These are phyloP conservation scores for Verticillium nubilum DNA, from an alignment of 2,329 filamentous ascomycete species.

Conservation along the genomic window DNA sequence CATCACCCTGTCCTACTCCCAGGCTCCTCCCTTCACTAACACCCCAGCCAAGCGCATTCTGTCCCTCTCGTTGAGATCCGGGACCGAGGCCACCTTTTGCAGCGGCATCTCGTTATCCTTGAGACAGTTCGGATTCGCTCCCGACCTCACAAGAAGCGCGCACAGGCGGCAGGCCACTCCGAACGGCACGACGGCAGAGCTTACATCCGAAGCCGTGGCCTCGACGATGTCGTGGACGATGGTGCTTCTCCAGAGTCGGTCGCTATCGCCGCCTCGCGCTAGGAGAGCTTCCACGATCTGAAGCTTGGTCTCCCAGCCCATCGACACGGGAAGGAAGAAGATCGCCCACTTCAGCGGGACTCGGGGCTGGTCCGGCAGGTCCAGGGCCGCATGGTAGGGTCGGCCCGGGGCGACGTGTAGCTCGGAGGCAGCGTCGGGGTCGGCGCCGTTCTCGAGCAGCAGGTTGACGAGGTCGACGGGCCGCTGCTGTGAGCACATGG, in stretches of 20 bases:
- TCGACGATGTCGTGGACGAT: neutral
- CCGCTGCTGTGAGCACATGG: neutral
- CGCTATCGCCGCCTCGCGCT: neutral
- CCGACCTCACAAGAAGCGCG: neutral
- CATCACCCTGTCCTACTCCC: neutral
- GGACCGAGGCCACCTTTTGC: neutral
- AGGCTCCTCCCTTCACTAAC: neutral
- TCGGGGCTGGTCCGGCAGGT: neutral
- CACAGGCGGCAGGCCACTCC: neutral
- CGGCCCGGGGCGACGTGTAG: neutral
- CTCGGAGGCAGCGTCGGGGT: conserved; percentile 4
- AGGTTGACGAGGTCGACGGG: conserved; percentile 1
- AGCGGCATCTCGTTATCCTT: neutral
- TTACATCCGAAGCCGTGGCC: neutral
- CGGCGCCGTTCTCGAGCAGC: conserved; percentile 17
- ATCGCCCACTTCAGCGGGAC: neutral
- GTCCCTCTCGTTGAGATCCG: neutral
- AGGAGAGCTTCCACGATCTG: neutral
- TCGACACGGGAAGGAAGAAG: neutral
- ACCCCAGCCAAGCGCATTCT: neutral
- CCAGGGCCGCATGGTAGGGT: neutral
- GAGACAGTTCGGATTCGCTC: neutral
- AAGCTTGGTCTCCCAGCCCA: neutral
- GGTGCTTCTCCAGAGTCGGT: neutral
- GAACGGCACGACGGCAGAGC: neutral